Base-by-base conservation (phyloP, 805 yeast species). In the Candida michaelii region DNA sequence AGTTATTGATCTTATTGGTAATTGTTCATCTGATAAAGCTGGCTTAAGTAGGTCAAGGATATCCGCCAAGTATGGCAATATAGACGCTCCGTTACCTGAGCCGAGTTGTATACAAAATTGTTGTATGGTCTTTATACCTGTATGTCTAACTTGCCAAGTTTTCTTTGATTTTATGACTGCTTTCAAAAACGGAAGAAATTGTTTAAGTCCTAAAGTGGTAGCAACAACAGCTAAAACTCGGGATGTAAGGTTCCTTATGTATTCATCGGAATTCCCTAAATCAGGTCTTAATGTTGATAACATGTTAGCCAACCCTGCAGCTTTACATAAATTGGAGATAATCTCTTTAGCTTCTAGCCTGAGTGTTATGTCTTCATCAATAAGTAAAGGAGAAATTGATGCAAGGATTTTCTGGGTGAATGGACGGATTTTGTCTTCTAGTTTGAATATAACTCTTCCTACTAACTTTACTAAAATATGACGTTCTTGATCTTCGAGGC, bases 151-250 rank as follows among this genome's bases (percentile, higher is more conserved):
- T 49, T 77, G 77, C 91, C 93, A 83, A 40, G 83, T 77, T 55
- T 84, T 83, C 52, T 79, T 81, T 2, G 95, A 82, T 46, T 75
- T 73, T 46, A 91, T 80, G 4, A 86, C 90, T 0, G 96, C 95
- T 48, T 74, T 78, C 27, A 91, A 59, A 57, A 91, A 91, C 0
- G 97, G 97, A 10, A 93, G 55, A 35, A 88, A 59, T 5, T 77
- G 64, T 1, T 76, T 81, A 6, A 89, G 67, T 0, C 97, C 97
- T 27, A 90, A 59, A 0, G 96, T 78, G 36, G 80, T 77, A 0
- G 95, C 89, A 2, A 85, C 89, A 4, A 89, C 85, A 0, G 97
- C 97, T 59, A 90, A 71, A 1, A 89, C 79, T 42, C 91, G 69
- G 0, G 97, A 78, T 0, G 95, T 83, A 0, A 81, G 70, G 52